Base-by-base conservation (phyloP, 257 asterid species). In the Solanum megistacrolobum region DNA sequence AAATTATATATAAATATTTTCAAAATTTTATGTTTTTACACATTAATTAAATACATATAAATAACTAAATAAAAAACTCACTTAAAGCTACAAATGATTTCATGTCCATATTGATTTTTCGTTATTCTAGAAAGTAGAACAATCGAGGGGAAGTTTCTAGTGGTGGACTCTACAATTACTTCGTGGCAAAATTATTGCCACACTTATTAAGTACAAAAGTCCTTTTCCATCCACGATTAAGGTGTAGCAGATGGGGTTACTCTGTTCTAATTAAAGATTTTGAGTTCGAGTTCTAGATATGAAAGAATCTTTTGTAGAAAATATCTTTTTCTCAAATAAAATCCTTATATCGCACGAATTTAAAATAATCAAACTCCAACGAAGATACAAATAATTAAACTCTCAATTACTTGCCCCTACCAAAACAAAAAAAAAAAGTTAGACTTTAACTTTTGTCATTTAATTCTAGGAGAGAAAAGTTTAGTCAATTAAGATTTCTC, bases 231-330 rank as follows among this genome's bases (percentile, higher is more conserved):
- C 0, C 21, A 0, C 3, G 7, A 48, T 1, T 12, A 46, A 1
- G 6, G 6, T 46, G 7, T 13, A 46, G 6, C 0, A 5, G 2
- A 46, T 46, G 18, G 0, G 0, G 6, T 4, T 46, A 12, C 2
- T 1, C 2, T 48, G 18, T 4, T 48, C 0, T 48, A 1, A 0
- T 48, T 0, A 48, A 48, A 48, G 20, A 48, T 48, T 48, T 14
- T 48, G 0, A 48, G 1, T 48, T 48, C 0, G 1, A 14, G 0
- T 0, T 0, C 0, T 14, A 48, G 1, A 2, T 48, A 14, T 2
- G 20, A 48, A 48, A 48, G 1, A 43, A 46, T 48, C 0, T 0
- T 2, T 5, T 5, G 1, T 48, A 48, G 0, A 48, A 13, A 14
- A 0, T 2, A 12, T 12, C 0, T 48, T 46, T 41, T 1, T 5